Evolutionary conservation across 495 filamentous ascomycete species (phyloP).

Genomic region (Tuber calosporum): DNA sequence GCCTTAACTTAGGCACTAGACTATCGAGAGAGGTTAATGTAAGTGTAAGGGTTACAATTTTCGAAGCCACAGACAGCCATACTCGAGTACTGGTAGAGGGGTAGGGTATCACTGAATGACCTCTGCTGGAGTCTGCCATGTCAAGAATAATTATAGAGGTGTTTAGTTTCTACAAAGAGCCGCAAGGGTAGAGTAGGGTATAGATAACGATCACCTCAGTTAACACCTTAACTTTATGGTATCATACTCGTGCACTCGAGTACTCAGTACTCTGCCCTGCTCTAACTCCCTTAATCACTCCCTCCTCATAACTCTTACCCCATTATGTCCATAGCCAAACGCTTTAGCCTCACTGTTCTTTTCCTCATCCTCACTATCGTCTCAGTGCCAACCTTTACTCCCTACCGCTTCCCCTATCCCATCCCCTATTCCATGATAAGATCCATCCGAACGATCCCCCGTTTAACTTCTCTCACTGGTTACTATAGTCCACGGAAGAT

Average conservation of each 20-base stretch:
- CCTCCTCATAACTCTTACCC: not conserved
- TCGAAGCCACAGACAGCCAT: not conserved
- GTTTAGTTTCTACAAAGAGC: not conserved
- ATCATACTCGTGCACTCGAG: too few relatives aligned
- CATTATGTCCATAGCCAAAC: not conserved
- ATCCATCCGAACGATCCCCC: not conserved
- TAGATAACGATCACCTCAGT: not conserved
- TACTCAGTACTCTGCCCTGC: too few relatives aligned
- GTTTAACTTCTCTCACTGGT: conserved; percentile 4
- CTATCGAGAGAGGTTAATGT: not conserved
- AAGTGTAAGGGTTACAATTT: not conserved
- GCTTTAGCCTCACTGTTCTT: not conserved
- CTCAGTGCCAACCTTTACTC: not conserved
- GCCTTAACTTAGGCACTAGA: not conserved
- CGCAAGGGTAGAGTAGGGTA: too few relatives aligned
- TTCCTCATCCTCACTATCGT: not conserved
- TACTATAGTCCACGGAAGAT: conserved; percentile 9
- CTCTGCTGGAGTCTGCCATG: not conserved
- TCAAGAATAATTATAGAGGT: not conserved
- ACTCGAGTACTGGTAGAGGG: too few relatives aligned
- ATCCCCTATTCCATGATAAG: not conserved
- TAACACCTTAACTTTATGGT: too few relatives aligned
- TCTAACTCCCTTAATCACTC: not conserved
- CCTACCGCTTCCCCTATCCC: not conserved
- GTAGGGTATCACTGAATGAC: too few relatives aligned